These are phyloP conservation scores for Pseudogymnoascus sp. DNA, from an alignment of 2,329 filamentous ascomycete species.

Conservation along the genomic window DNA sequence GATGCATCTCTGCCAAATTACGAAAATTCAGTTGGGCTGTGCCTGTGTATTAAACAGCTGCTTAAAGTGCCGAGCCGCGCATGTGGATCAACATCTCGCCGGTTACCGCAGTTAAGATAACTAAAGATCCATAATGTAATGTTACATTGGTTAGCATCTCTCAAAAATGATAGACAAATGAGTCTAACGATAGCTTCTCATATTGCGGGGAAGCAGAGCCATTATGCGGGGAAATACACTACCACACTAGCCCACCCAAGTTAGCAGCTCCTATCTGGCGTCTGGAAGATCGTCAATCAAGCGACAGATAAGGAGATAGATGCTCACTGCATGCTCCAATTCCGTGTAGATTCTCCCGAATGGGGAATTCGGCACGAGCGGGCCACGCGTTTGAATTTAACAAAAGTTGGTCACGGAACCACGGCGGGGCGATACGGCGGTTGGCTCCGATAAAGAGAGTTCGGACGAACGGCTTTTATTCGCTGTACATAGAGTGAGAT, in stretches of 20 bases:
- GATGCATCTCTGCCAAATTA: background rate
- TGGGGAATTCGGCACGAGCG: background rate
- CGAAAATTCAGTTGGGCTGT: background rate
- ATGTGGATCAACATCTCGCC: background rate
- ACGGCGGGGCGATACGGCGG: background rate
- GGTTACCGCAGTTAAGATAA: background rate
- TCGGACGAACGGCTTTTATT: background rate
- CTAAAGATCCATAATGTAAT: background rate
- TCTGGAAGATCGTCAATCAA: background rate
- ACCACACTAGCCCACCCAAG: background rate
- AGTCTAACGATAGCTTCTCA: background rate
- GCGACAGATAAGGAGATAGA: constrained; percentile 3
- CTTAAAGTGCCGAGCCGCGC: background rate
- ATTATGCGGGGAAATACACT: background rate
- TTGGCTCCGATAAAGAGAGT: background rate
- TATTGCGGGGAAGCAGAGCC: background rate
- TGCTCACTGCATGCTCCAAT: background rate
- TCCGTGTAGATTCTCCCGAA: background rate
- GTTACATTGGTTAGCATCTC: background rate
- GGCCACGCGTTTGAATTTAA: background rate
- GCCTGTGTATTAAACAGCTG: background rate
- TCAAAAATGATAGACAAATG: background rate
- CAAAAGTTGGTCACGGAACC: background rate
- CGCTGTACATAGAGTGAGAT: background rate
- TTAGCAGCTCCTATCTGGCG: background rate